These are phyloP conservation scores for Solanum bulbocastanum DNA, from an alignment of 257 asterid species.

Conservation along the genomic window DNA sequence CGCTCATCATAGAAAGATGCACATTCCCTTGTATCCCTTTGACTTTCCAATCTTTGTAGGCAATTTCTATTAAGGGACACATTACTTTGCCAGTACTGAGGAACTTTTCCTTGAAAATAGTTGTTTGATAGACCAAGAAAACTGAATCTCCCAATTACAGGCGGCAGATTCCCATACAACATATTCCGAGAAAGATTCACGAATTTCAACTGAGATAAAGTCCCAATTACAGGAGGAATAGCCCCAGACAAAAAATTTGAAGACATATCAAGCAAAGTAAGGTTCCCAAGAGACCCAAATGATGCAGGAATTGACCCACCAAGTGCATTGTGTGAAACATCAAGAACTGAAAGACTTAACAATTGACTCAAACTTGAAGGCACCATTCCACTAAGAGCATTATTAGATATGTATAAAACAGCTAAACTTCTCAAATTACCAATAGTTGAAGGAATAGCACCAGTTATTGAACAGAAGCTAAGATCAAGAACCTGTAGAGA, in stretches of 20 bases:
- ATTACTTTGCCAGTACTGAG: constrained; percentile 38
- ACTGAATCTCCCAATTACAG: constrained; percentile 37
- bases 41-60: constrained; percentile 41
- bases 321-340: constrained; percentile 55
- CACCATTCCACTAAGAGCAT: constrained; percentile 46
- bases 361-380: constrained; percentile 64
- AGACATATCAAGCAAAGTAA: constrained; percentile 52
- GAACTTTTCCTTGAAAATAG: constrained; percentile 73
- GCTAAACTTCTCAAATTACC: constrained; percentile 67
- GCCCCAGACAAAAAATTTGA: constrained; percentile 50
- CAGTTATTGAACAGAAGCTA: constrained; percentile 54
- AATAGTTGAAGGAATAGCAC: constrained; percentile 49
- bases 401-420: constrained; percentile 48
- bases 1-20: constrained; percentile 53
- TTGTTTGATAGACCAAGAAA: constrained; percentile 54
- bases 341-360: constrained; percentile 41
- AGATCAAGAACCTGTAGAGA: constrained; percentile 81
- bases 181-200: constrained; percentile 66
- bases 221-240: constrained; percentile 58
- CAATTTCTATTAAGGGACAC: constrained; percentile 40
- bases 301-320: constrained; percentile 43
- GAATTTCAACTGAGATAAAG: constrained; percentile 33
- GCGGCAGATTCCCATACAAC: constrained; percentile 62
- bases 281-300: constrained; percentile 36
- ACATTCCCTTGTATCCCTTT: constrained; percentile 53